These are phyloP conservation scores for Babesia ovis DNA, from an alignment of 169 alveolate species.

Conservation along the genomic window DNA sequence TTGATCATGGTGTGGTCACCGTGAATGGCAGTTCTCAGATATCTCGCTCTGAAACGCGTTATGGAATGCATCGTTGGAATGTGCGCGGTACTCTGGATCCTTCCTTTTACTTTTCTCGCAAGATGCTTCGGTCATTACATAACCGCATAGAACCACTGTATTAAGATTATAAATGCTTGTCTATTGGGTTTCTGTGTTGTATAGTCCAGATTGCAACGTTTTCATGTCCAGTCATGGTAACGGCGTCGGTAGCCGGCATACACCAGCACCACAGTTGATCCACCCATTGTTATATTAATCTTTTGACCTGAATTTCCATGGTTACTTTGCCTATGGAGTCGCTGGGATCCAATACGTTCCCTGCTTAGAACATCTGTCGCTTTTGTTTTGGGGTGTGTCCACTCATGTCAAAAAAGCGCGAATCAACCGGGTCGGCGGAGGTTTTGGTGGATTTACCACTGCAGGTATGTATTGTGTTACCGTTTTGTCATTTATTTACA, in stretches of 20 bases:
- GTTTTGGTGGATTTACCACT: conserved; percentile 7
- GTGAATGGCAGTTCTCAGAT: conserved; percentile 18
- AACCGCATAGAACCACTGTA: conserved; percentile 57
- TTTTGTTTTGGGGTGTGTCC: conserved; percentile 1
- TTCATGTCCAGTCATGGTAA: too few species aligned
- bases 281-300: neutral
- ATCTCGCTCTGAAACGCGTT: neutral
- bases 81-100: conserved; percentile 69
- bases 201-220: too few species aligned
- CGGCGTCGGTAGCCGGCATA: too few species aligned
- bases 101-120: conserved; percentile 57
- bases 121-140: conserved; percentile 51
- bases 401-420: conserved; percentile 9
- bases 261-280: neutral
- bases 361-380: neutral
- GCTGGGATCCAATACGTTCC: too few species aligned
- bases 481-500: neutral
- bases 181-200: too few species aligned
- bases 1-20: conserved; percentile 28
- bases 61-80: conserved; percentile 37
- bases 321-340: neutral
- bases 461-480: neutral
- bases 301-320: neutral
- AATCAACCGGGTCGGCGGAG: conserved; percentile 1
- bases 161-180: too few species aligned